Evolutionary conservation across 352 stramenopile species (phyloP), one percentile per base, ranked within the genome.

Genomic region (Aphanomyces astaci): DNA sequence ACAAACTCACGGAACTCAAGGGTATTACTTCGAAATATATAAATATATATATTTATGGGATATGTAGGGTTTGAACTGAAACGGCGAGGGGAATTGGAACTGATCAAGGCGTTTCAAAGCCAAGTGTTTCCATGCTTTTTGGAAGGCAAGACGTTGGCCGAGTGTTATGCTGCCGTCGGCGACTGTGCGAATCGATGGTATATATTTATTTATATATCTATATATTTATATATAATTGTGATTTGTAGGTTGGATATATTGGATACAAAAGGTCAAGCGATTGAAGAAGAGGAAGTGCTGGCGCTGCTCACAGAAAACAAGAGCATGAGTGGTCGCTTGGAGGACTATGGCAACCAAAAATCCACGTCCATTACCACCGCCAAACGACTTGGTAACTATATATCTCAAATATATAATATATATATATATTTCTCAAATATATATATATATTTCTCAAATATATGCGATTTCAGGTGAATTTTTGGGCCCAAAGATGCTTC

Each of bases 71-170:
- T 99, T 71, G 97, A 99, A 74, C 80, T 99, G 22, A 99, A 99
- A 77, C 93, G 97, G 52, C 89, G 97, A 66, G 97, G 97, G 60
- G 97, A 99, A 72, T 76, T 99, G 10, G 95, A 99, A 74, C 76
- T 99, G 24, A 99, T 99, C 78, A 99, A 99, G 74, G 96, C 94
- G 3, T 99, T 99, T 77, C 97, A 99, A 76, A 90, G 77, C 2
- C 93, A 99, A 80, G 93, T 99, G 10, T 99, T 99, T 78, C 89
- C 95, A 43, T 92, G 92, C 40, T 99, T 99, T 69, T 76, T 99
- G 13, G 85, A 98, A 62, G 97, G 97, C 33, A 75, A 81, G 13
- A 96, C 79, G 0, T 76, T 99, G 32, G 75, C 94, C 59, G 86
- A 98, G 64, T 99, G 97, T 71, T 99, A 99, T 72, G 89, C 79